phyloP scores from a whole-genome alignment of 2,329 filamentous ascomycete species.

The Dactylellina drechsleri region DNA sequence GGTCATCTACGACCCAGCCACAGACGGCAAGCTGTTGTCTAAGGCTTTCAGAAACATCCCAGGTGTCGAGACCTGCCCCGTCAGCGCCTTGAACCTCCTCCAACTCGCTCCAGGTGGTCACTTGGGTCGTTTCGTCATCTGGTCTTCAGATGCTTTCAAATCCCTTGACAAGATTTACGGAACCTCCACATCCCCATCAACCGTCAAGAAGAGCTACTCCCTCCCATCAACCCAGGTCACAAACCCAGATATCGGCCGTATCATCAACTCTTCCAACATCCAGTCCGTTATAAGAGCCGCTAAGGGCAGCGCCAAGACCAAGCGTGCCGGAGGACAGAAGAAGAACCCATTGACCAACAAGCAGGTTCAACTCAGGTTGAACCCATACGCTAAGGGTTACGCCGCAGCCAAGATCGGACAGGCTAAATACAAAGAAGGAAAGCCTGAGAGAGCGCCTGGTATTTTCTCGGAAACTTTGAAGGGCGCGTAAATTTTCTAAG shows the following conservation, averaged over 20 bases:
- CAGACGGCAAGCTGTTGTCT: slow-evolving; percentile 93
- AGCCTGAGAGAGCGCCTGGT: slow-evolving; percentile 64
- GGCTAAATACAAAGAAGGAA: slow-evolving; percentile 71
- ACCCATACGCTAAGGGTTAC: slow-evolving; percentile 95
- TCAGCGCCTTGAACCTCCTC: slow-evolving; percentile 97
- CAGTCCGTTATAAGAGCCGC: slow-evolving; percentile 93
- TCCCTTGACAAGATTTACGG: slow-evolving; percentile 98
- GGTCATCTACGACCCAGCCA: slow-evolving; percentile 94
- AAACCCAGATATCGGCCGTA: slow-evolving; percentile 93
- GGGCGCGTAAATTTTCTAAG: slow-evolving; percentile 25
- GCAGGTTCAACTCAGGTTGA: slow-evolving; percentile 97
- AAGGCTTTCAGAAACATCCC: slow-evolving; percentile 98
- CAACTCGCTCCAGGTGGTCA: slow-evolving; percentile 99
- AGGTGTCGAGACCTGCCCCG: slow-evolving; percentile 95
- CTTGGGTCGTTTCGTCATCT: slow-evolving; percentile 98
- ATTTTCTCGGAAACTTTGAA: slow-evolving; percentile 38
- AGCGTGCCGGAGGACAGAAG: slow-evolving; percentile 94
- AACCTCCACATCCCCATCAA: slow-evolving; percentile 85
- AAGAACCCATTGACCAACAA: slow-evolving; percentile 99
- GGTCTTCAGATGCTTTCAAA: slow-evolving; percentile 96
- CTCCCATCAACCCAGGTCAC: slow-evolving; percentile 90
- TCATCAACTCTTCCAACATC: slow-evolving; percentile 99
- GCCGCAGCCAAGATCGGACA: slow-evolving; percentile 84
- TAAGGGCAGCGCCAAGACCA: slow-evolving; percentile 88
- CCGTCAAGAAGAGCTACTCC: slow-evolving; percentile 99